A percentile compares a stretch with the other conserved stretches of the same genome.
Evolutionary conservation across 2,329 filamentous ascomycete species (phyloP).

Genomic region (Periconia digitata): DNA sequence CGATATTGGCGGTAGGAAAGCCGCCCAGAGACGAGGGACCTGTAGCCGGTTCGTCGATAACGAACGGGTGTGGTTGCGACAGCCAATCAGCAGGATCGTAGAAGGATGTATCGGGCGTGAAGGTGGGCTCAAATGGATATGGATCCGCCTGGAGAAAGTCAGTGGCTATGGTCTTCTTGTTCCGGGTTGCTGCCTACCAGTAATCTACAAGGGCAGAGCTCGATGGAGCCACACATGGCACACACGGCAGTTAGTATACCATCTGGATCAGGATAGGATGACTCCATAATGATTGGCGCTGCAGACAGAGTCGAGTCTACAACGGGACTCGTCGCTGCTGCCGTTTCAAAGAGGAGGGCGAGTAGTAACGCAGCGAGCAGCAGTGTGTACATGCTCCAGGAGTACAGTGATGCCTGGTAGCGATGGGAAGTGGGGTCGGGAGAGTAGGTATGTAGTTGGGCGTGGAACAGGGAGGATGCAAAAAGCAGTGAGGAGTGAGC

Average conservation of each 20-base stretch:
- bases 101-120: constrained; percentile 16
- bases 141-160: constrained; percentile 17
- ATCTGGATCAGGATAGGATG: constrained; percentile 28
- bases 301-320: constrained; percentile 25
- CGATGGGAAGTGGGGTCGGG: constrained; percentile 12
- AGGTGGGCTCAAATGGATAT: constrained; percentile 5
- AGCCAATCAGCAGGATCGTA: constrained; percentile 18
- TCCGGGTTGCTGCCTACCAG: constrained; percentile 17
- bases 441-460: constrained; percentile 3
- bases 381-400: constrained; percentile 31
- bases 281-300: constrained; percentile 21
- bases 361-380: constrained; percentile 29
- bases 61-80: constrained; percentile 7
- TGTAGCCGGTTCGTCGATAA: constrained; percentile 7
- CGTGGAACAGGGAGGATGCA: constrained; percentile 2
- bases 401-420: constrained; percentile 24
- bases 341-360: constrained; percentile 27
- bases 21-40: constrained; percentile 10
- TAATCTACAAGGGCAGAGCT: constrained; percentile 21
- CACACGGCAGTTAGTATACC: constrained; percentile 27
- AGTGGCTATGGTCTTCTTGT: constrained; percentile 2
- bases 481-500: background rate
- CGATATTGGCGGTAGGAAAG: constrained; percentile 4
- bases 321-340: constrained; percentile 25
- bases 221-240: constrained; percentile 23